A percentile compares a stretch with the other conserved stretches of the same genome.
Conservation (phyloP, 2,329 filamentous ascomycete genomes). For the Dothistroma septosporum region DNA sequence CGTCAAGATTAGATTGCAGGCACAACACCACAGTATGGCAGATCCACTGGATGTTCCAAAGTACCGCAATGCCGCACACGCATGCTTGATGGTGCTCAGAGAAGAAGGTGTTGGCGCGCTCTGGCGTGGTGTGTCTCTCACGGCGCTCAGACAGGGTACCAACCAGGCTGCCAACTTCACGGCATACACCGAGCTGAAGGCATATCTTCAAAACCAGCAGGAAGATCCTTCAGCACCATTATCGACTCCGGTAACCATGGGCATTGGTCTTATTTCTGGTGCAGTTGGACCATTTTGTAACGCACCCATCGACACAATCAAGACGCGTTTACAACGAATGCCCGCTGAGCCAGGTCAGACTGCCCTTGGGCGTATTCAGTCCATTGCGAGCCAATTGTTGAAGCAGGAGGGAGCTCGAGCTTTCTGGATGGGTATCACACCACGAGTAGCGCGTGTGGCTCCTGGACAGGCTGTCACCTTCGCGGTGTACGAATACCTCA, state of each 20-base stretch:
- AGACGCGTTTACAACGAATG: conserved; percentile 89
- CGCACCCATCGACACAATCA: conserved; percentile 97
- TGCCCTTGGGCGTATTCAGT: conserved; percentile 71
- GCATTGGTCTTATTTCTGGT: conserved; percentile 85
- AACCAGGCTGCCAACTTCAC: conserved; percentile 99
- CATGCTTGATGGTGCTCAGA: conserved; percentile 78
- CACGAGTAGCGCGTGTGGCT: conserved; percentile 93
- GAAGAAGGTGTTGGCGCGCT: conserved; percentile 86
- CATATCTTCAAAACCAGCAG: conserved; percentile 67
- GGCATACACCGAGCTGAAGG: conserved; percentile 91
- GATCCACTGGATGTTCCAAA: conserved; percentile 95
- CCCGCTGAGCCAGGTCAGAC: conserved; percentile 73
- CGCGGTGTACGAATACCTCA: conserved; percentile 53
- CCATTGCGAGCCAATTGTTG: conserved; percentile 62
- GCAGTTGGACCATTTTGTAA: conserved; percentile 96
- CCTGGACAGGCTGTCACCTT: conserved; percentile 84
- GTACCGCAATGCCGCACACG: conserved; percentile 88
- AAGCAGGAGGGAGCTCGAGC: conserved; percentile 89
- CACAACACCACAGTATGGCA: conserved; percentile 95
- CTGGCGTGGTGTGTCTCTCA: conserved; percentile 90
- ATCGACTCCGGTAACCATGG: conserved; percentile 82
- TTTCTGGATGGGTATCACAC: conserved; percentile 99
- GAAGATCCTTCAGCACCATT: conserved; percentile 64
- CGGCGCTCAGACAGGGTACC: conserved; percentile 86
- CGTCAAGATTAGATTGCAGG: conserved; percentile 96